Evolutionary conservation across 768 basidiomycete species (phyloP), one percentile per base, ranked within the genome.

Genomic region (Lentinula sp.): DNA sequence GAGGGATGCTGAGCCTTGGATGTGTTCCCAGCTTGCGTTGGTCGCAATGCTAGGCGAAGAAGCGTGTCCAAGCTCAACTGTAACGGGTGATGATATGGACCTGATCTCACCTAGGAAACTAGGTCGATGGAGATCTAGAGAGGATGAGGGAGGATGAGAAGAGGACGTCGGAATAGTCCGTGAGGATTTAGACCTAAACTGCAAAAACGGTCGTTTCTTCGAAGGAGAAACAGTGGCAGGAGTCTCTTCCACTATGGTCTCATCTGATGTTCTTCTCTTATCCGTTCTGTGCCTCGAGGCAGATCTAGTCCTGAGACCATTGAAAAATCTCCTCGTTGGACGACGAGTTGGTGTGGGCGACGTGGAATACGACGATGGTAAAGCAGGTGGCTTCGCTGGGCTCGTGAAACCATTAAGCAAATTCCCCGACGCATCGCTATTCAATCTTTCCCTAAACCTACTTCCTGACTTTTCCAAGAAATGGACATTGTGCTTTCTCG

Each of bases 371-470:
- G 53, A 18, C 6, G 54, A 37, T 3, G 37, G 15, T 3, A 23
- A 23, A 41, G 54, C 4, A 36, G 33, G 13, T 4, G 54, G 37
- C 4, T 6, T 41, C 9, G 15, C 42, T 23, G 5, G 16, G 6
- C 12, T 23, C 45, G 57, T 6, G 8, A 36, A 46, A 9, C 28
- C 45, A 33, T 48, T 59, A 18, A 59, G 28, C 12, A 59, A 36
- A 36, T 50, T 50, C 28, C 6, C 45, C 12, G 57, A 46, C 16
- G 13, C 57, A 48, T 59, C 42, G 18, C 57, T 59, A 35, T 37
- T 33, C 45, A 59, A 18, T 37, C 57, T 59, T 46, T 59, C 57
- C 57, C 46, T 46, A 35, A 59, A 59, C 42, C 57, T 59, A 50
- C 57, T 59, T 32, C 57, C 57, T 13, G 57, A 48, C 16, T 59